Evolutionary conservation across 768 basidiomycete genomes (phyloP), one percentile per base, ranked within the genome.

Genomic region (Chiua virens): DNA sequence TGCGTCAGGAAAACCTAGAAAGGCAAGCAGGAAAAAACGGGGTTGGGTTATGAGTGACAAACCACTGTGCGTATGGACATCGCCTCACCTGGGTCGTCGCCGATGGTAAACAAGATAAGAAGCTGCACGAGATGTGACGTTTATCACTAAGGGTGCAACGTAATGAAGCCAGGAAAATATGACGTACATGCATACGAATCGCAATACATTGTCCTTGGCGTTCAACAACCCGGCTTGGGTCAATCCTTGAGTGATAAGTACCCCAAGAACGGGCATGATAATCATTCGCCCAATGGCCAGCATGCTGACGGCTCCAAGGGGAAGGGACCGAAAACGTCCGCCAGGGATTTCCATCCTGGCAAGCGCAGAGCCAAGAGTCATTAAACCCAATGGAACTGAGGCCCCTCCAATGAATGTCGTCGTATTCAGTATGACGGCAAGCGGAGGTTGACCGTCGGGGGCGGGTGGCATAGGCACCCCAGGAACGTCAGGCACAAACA

Each of bases 121-220:
- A 81, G 52, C 82, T 84, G 52, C 18, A 49, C 25, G 13, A 32
- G 32, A 28, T 17, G 32, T 13, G 22, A 22, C 17, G 18, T 45
- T 49, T 18, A 40, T 30, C 14, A 14, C 22, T 39, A 13, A 49
- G 23, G 17, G 7, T n/a, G 1, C 23, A 34, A 35, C 17, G 45
- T 23, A 25, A n/a, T 14, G 42, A n/a, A 20, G 45, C 25, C 25
- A 43, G 56, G 42, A 54, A 32, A 13, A 32, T 14, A 14, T 28
- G 4, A 71, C 85, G 62, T 49, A 86, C 85, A 87, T 82, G 79
- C 82, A 83, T 15, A 87, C 79, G 47, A 87, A 85, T 53, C 76
- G 74, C 18, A 88, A 61, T 0, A 87, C 81, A 32, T 79, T 79
- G 56, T 87, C 78, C 0, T 80, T 71, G 47, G 59, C 58, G 5